These are phyloP conservation scores for Meira nashicola DNA, from an alignment of 1,284 basidiomycete genomes.

Conservation along the genomic window DNA sequence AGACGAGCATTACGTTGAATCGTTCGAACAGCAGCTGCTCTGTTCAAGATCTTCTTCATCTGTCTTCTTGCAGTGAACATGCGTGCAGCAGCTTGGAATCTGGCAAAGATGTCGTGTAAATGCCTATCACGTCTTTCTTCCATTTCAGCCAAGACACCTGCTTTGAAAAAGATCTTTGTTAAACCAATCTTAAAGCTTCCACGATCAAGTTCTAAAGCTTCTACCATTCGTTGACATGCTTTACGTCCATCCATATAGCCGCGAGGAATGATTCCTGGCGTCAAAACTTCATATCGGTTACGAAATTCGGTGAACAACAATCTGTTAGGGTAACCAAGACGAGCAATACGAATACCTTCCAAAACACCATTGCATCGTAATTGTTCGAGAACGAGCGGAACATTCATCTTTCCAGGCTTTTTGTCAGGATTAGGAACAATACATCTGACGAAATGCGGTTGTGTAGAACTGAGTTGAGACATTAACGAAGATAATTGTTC, in stretches of 20 bases:
- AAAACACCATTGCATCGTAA: conserved; percentile 97
- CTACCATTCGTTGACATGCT: conserved; percentile 87
- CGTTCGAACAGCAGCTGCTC: conserved; percentile 81
- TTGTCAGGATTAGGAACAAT: conserved; percentile 94
- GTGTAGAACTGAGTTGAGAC: conserved; percentile 83
- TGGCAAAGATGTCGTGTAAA: conserved; percentile 82
- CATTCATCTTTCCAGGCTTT: conserved; percentile 85
- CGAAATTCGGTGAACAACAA: conserved; percentile 96
- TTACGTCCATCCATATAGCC: conserved; percentile 97
- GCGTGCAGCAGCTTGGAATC: conserved; percentile 77
- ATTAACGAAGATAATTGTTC: conserved; percentile 91
- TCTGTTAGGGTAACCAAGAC: conserved; percentile 93
- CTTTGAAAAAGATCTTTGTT: conserved; percentile 99
- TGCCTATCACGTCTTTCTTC: conserved; percentile 86
- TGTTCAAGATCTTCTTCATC: conserved; percentile 91
- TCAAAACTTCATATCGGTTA: conserved; percentile 91
- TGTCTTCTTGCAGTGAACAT: conserved; percentile 82
- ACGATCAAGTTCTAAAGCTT: conserved; percentile 79
- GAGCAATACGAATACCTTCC: conserved; percentile 96
- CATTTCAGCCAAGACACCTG: conserved; percentile 93
- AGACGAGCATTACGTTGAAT: conserved; percentile 91
- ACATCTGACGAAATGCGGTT: conserved; percentile 97
- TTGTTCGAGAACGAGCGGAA: conserved; percentile 92
- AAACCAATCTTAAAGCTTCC: conserved; percentile 84
- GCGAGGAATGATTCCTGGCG: conserved; percentile 81